A percentile compares a stretch with the other conserved stretches of the same genome.
Evolutionary conservation across 768 basidiomycete species (phyloP).

Genomic region (Agaricus subrufescens): DNA sequence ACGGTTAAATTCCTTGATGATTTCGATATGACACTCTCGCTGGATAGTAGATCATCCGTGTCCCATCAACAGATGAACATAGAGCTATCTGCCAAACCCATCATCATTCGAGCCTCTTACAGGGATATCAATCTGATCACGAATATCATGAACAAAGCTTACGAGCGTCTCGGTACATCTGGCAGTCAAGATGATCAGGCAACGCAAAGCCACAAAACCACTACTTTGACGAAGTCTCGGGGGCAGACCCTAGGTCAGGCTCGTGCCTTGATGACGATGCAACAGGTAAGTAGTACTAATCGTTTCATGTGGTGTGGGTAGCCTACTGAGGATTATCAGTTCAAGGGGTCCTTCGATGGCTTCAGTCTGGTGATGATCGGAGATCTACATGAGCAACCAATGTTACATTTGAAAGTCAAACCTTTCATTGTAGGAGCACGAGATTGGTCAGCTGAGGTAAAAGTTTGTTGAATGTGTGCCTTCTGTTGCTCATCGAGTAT

Average conservation of each 20-base stretch:
- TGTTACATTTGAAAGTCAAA: conserved; percentile 84
- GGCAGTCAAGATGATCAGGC: background rate
- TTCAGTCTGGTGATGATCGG: conserved; percentile 93
- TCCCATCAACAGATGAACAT: conserved; percentile 75
- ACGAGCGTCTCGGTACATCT: conserved; percentile 43
- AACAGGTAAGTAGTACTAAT: conserved; percentile 53
- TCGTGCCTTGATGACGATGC: conserved; percentile 58
- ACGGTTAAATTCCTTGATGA: conserved; percentile 92
- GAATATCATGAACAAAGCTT: conserved; percentile 80
- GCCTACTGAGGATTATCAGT: conserved; percentile 33
- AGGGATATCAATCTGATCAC: conserved; percentile 89
- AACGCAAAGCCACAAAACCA: conserved; percentile 6
- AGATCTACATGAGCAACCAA: conserved; percentile 90
- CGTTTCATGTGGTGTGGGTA: background rate
- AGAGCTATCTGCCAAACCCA: conserved; percentile 74
- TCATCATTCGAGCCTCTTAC: conserved; percentile 93
- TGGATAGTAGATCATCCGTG: conserved; percentile 77
- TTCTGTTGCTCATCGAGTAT: background rate
- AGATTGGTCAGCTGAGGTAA: conserved; percentile 92
- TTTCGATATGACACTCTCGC: conserved; percentile 78
- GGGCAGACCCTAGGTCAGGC: conserved; percentile 30
- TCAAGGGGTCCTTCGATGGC: conserved; percentile 84
- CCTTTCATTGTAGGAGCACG: conserved; percentile 79
- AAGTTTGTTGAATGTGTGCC: conserved; percentile 12
- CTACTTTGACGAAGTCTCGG: background rate